Conservation (phyloP, 306 rosid genomes). For the Lotus japonicus region DNA sequence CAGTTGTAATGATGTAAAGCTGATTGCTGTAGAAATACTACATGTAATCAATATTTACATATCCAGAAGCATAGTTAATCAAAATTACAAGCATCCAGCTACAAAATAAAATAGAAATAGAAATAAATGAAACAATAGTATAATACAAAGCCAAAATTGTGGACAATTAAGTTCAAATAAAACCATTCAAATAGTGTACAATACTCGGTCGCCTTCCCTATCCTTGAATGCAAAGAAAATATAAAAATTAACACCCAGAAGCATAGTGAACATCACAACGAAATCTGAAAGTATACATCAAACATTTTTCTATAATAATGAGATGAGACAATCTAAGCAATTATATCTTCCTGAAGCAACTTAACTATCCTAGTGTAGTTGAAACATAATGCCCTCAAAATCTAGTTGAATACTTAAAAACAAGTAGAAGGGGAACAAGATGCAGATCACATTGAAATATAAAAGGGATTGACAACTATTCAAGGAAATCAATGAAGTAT, state of each 20-base stretch:
- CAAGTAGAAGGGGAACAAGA: conserved; percentile 17
- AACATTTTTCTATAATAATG: conserved; percentile 26
- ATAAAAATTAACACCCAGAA: no score
- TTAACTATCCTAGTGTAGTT: conserved; percentile 16
- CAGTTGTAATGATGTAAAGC: not conserved
- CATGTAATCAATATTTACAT: not conserved
- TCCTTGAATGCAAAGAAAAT: not conserved
- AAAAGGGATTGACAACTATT: conserved; percentile 12
- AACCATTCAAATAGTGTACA: not conserved
- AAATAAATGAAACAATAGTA: not conserved
- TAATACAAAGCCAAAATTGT: not conserved
- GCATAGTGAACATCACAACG: not conserved
- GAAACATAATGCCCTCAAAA: not conserved
- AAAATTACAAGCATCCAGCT: not conserved
- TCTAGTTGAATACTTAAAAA: conserved; percentile 19
- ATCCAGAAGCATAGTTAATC: not conserved
- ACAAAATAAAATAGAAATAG: not conserved
- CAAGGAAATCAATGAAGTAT: conserved; percentile 13
- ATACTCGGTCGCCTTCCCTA: not conserved
- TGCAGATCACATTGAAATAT: conserved; percentile 18
- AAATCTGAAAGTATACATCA: conserved; percentile 24
- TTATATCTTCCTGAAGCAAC: conserved; percentile 37
- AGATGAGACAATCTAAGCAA: conserved; percentile 15
- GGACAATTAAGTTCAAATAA: not conserved
- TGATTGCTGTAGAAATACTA: not conserved